Evolutionary conservation across 2,329 filamentous ascomycete genomes (phyloP).

Genomic region (Botrytis squamosa): DNA sequence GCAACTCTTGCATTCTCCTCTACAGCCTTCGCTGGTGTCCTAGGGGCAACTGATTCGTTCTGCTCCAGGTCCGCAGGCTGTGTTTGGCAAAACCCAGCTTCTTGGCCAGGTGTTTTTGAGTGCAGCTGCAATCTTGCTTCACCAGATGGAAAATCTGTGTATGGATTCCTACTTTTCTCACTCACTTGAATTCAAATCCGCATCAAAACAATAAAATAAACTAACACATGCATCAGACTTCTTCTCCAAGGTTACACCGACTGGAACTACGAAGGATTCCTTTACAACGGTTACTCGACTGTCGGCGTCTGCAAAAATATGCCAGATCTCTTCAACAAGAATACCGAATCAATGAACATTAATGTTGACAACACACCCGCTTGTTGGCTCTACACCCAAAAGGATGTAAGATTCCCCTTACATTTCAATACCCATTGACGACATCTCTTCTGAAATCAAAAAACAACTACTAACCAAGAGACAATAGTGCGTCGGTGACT

Average conservation of each 20-base stretch:
- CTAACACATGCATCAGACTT: neutral
- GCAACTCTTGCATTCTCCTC: constrained; percentile 7
- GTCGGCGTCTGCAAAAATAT: neutral
- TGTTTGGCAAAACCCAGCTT: constrained; percentile 1
- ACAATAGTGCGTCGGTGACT: neutral
- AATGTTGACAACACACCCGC: neutral
- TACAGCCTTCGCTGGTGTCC: neutral
- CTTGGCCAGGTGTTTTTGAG: constrained; percentile 1
- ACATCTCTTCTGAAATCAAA: neutral
- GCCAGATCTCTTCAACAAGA: neutral
- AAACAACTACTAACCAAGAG: neutral
- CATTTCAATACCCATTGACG: neutral
- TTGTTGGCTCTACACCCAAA: constrained; percentile 18
- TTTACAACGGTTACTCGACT: neutral
- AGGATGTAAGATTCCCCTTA: neutral
- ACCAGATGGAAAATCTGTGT: neutral
- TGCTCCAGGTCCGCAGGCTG: neutral
- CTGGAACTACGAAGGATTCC: neutral
- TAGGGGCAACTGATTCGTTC: neutral
- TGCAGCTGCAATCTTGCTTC: constrained; percentile 17
- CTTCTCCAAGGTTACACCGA: constrained; percentile 5
- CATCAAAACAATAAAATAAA: neutral
- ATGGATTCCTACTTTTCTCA: neutral
- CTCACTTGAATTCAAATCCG: neutral
- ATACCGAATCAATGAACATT: constrained; percentile 13